Conservation (phyloP, 2,329 filamentous ascomycete species). For the Dothistroma septosporum region DNA sequence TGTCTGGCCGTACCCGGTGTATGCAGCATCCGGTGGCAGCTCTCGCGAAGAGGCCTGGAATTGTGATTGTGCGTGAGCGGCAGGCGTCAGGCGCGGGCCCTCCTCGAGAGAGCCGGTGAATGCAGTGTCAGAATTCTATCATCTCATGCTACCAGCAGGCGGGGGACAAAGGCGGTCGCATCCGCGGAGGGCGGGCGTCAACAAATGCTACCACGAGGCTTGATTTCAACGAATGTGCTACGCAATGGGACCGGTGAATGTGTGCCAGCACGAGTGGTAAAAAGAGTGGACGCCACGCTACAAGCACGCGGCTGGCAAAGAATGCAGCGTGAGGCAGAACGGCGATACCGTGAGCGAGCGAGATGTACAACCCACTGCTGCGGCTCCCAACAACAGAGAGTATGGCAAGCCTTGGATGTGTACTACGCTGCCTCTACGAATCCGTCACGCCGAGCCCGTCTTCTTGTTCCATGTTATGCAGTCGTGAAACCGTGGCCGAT, state of each 20-base stretch:
- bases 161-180: not conserved
- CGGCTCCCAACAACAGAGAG: conserved; percentile 17
- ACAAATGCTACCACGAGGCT: conserved; percentile 4
- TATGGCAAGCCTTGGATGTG: conserved; percentile 16
- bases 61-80: not conserved
- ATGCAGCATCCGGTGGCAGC: not conserved
- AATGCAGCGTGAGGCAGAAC: conserved; percentile 5
- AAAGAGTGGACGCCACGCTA: not conserved
- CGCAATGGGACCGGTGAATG: conserved; percentile 15
- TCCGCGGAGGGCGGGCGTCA: not conserved
- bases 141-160: not conserved
- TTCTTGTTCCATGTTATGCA: conserved; percentile 22
- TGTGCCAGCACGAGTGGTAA: not conserved
- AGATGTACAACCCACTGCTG: conserved; percentile 9
- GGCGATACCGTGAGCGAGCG: conserved; percentile 3
- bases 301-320: conserved; percentile 6
- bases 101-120: not conserved
- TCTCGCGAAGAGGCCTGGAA: not conserved
- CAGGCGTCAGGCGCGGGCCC: not conserved
- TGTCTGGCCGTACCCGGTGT: not conserved
- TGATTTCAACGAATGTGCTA: conserved; percentile 15
- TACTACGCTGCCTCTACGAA: conserved; percentile 17
- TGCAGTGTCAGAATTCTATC: not conserved
- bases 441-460: conserved; percentile 12
- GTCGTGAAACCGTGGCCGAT: conserved; percentile 17